phyloP scores from a whole-genome alignment of 768 basidiomycete species.

The Mycena albidolilacea region DNA sequence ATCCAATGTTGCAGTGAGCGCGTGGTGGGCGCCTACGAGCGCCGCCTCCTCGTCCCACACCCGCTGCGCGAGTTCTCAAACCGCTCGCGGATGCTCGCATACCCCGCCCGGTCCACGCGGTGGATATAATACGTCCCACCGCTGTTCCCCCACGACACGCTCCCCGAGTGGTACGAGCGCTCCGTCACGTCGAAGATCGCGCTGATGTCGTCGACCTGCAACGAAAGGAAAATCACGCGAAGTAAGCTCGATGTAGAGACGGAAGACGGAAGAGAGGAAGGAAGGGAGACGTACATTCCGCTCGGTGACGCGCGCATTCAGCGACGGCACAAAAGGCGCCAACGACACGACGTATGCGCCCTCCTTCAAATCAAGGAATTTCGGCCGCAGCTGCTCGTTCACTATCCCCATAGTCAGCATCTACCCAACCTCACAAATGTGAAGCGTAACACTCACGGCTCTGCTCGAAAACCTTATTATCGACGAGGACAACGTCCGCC shows the following conservation, averaged over 20 bases:
- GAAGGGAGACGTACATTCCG: slow-evolving; percentile 72
- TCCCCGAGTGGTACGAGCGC: slow-evolving; percentile 75
- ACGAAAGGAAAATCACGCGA: not conserved
- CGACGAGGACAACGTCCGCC: slow-evolving; percentile 94
- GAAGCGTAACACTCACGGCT: slow-evolving; percentile 66
- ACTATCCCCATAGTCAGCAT: slow-evolving; percentile 60
- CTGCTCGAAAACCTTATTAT: slow-evolving; percentile 88
- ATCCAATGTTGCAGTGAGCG: too few relatives aligned
- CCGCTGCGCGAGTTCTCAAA: slow-evolving; percentile 66
- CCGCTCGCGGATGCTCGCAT: slow-evolving; percentile 69
- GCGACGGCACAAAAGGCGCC: slow-evolving; percentile 84
- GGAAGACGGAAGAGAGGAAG: not conserved
- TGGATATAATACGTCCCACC: slow-evolving; percentile 84
- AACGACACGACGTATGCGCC: slow-evolving; percentile 92
- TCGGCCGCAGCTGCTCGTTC: slow-evolving; percentile 88
- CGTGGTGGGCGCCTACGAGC: slow-evolving; percentile 1
- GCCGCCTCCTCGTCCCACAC: slow-evolving; percentile 36
- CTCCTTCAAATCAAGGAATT: slow-evolving; percentile 95
- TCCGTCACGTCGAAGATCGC: slow-evolving; percentile 87
- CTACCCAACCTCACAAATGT: not conserved
- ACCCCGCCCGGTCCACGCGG: slow-evolving; percentile 81
- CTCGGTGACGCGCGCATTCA: slow-evolving; percentile 84
- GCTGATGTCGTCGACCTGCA: slow-evolving; percentile 81
- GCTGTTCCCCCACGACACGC: slow-evolving; percentile 86
- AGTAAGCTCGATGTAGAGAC: slow-evolving; percentile 18